Evolutionary conservation across 345 rosid species (phyloP), one percentile per base, ranked within the genome.

Genomic region (Punica granatum): DNA sequence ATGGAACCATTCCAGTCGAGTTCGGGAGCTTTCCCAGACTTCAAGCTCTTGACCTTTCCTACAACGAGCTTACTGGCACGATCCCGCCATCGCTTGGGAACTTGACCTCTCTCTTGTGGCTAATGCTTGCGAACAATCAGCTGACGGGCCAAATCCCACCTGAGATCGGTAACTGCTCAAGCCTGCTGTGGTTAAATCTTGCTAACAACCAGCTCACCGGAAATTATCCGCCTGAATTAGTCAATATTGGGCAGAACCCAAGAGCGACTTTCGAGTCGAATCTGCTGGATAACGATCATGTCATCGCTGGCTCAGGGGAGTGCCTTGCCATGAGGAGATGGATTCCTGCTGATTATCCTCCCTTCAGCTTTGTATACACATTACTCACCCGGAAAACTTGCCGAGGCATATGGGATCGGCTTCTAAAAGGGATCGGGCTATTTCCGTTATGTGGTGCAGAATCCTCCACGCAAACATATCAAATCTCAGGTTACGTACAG

Each of bases 321-420:
- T 90, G 98, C 75, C 77, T 77, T 67, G 68, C 84, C 7, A 90
- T 93, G 96, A 82, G 0, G 79, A 87, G 98, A 75, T 93, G 98
- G 98, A 90, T 93, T 72, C 97, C 97, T 32, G 97, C 92, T 28
- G 90, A 90, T 71, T 90, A 88, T 67, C 90, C 89, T 26, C 98
- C 98, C 25, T 93, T 93, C 79, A 87, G 42, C 67, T 93, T 93
- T 64, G 92, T 78, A 18, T 87, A 87, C 33, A 69, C 74, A 14
- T 76, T 93, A 53, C 90, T 93, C 43, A 82, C 89, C 0, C 81
- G 89, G 67, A 87, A 83, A 79, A 90, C 67, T 69, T 93, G 98
- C 75, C 76, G 83, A 70, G 85, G 79, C 78, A 23, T 86, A 64
- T 93, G 98, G 98, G 84, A 88, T 54, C 77, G 73, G 60, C 69